Base-by-base conservation (phyloP, 116 monocot genomes). In the Cymodocea nodosa region DNA sequence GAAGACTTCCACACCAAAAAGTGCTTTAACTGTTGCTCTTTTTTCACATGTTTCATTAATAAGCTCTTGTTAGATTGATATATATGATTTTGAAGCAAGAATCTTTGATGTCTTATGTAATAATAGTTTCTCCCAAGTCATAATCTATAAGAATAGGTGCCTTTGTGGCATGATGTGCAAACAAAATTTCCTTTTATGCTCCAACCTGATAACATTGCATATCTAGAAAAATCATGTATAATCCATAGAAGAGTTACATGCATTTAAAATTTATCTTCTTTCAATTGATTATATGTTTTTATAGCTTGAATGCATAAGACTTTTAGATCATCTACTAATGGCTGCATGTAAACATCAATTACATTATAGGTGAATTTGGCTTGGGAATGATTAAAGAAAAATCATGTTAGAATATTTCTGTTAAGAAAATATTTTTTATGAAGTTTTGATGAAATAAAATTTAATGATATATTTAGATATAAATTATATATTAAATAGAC, bases 311-410 rank as follows among this genome's bases (percentile, higher is more conserved):
- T 14, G 64, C 39, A 72, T 16, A 64, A 23, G 0, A 39, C 6
- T 0, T 72, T 55, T 11, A 72, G 35, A 9, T 73, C 23, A 18
- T 73, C 65, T 15, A 72, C 56, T 10, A 72, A 56, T 6, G 72
- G 56, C n/a, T 34, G 19, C 19, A 72, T 2, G 23, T 22, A 73
- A 2, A 73, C 59, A 66, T 73, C 56, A 30, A 70, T 69, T n/a
- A n/a, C n/a, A n/a, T n/a, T n/a, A n/a, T n/a, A n/a, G n/a, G n/a
- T n/a, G n/a, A n/a, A n/a, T n/a, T n/a, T n/a, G n/a, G n/a, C n/a
- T n/a, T n/a, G n/a, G n/a, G n/a, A n/a, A n/a, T n/a, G n/a, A n/a
- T n/a, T n/a, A n/a, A n/a, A n/a, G n/a, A n/a, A n/a, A n/a, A n/a
- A n/a, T n/a, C n/a, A n/a, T n/a, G n/a, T n/a, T n/a, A n/a, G n/a